Percentiles rank a stretch among this genome's conserved stretches.
Conservation (phyloP, 306 rosid species). For the Carpinus viminea region DNA sequence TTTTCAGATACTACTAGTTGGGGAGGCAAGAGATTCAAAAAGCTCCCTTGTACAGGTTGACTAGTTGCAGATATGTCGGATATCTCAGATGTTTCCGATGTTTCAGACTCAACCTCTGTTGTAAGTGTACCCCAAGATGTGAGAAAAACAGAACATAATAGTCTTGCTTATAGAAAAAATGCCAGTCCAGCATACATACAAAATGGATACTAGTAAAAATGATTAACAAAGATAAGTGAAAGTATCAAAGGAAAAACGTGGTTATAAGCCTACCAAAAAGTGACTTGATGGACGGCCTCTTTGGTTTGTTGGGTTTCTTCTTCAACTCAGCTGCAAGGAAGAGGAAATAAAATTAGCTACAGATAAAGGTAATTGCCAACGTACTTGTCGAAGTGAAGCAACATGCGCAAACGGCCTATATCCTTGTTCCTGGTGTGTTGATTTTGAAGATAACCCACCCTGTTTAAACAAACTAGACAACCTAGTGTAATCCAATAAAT, state of each 20-base stretch:
- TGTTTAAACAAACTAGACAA: not conserved
- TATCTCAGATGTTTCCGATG: constrained; percentile 48
- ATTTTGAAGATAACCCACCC: not conserved
- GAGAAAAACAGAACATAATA: constrained; percentile 14
- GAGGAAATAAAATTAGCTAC: constrained; percentile 29
- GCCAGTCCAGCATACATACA: constrained; percentile 18
- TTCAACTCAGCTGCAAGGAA: constrained; percentile 75
- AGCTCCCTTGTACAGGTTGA: constrained; percentile 65
- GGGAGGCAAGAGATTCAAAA: constrained; percentile 73
- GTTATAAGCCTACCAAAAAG: constrained; percentile 71
- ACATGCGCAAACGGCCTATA: not conserved
- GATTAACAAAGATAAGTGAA: not conserved
- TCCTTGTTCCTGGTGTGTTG: not conserved
- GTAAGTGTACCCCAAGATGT: constrained; percentile 30
- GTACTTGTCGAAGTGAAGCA: not conserved
- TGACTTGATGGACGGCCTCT: constrained; percentile 80
- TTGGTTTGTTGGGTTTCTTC: constrained; percentile 72
- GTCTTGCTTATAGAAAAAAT: constrained; percentile 13
- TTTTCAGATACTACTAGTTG: constrained; percentile 45
- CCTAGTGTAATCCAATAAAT: not conserved
- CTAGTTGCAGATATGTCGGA: constrained; percentile 35
- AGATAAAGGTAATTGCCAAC: not conserved
- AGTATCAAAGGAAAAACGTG: constrained; percentile 15
- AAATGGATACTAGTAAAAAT: constrained; percentile 3
- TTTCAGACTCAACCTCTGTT: constrained; percentile 60